phyloP scores from a whole-genome alignment of 2,329 filamentous ascomycete species.

The Epichloe amarillans region DNA sequence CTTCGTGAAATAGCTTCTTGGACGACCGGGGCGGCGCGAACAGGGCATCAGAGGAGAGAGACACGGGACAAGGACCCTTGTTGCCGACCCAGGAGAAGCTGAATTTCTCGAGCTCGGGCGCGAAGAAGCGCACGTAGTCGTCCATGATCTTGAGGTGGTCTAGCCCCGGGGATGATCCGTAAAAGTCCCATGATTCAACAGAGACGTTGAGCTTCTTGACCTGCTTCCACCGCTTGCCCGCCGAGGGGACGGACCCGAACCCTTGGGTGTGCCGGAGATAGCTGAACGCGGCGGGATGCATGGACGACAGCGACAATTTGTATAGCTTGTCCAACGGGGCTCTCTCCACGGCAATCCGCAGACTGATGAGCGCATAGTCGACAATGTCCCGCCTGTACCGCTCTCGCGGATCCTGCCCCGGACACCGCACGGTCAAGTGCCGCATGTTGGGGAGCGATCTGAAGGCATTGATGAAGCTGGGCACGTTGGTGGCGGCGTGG shows the following conservation, averaged over 20 bases:
- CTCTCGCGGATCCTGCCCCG: conserved; percentile 54
- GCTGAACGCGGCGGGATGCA: conserved; percentile 63
- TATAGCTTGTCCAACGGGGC: conserved; percentile 51
- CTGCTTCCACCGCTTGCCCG: conserved; percentile 61
- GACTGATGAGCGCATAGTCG: conserved; percentile 78
- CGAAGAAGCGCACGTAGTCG: conserved; percentile 63
- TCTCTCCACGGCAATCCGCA: conserved; percentile 71
- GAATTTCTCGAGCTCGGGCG: conserved; percentile 52
- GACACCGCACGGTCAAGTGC: conserved; percentile 65
- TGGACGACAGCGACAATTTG: conserved; percentile 56
- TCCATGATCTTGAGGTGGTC: conserved; percentile 70
- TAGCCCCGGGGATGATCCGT: conserved; percentile 42
- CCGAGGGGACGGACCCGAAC: conserved; percentile 61
- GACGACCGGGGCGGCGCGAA: conserved; percentile 41
- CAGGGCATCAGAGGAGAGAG: conserved; percentile 56
- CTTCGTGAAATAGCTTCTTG: conserved; percentile 49
- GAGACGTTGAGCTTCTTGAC: conserved; percentile 61
- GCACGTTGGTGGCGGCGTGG: conserved; percentile 77
- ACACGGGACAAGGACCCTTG: conserved; percentile 61
- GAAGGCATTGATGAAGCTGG: conserved; percentile 68
- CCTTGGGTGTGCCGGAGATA: conserved; percentile 65
- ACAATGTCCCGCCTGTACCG: conserved; percentile 65
- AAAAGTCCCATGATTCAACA: conserved; percentile 57
- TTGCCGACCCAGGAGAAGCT: conserved; percentile 67
- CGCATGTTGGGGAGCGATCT: conserved; percentile 53